Evolutionary conservation across 2,329 filamentous ascomycete species (phyloP).

Genomic region (Apiospora pterosperma): DNA sequence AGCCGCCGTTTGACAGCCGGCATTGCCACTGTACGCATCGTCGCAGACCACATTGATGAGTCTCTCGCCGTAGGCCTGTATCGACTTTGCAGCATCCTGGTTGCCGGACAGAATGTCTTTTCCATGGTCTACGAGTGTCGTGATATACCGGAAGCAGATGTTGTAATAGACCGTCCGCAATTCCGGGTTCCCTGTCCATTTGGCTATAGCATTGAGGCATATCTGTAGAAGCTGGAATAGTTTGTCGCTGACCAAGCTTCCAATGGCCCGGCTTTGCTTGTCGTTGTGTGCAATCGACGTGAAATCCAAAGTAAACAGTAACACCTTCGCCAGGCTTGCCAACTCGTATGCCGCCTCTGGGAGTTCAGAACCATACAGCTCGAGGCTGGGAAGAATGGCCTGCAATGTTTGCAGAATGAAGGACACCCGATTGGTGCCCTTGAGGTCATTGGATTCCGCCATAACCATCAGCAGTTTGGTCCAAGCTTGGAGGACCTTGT

Average conservation of each 20-base stretch:
- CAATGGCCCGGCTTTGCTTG: conserved; percentile 43
- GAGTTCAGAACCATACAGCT: conserved; percentile 68
- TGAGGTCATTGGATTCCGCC: conserved; percentile 77
- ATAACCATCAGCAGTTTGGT: conserved; percentile 80
- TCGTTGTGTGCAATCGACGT: conserved; percentile 35
- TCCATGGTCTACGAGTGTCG: conserved; percentile 59
- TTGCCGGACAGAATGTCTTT: conserved; percentile 44
- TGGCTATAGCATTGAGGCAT: conserved; percentile 74
- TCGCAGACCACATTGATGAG: conserved; percentile 87
- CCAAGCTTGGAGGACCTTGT: conserved; percentile 77
- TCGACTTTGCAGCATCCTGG: conserved; percentile 67
- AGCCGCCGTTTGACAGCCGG: conserved; percentile 78
- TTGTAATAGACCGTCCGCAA: conserved; percentile 86
- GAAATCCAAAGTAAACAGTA: conserved; percentile 70
- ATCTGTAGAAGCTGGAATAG: conserved; percentile 89
- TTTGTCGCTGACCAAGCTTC: conserved; percentile 81
- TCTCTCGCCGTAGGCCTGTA: conserved; percentile 66
- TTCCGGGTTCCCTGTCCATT: conserved; percentile 65
- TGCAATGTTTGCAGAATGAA: conserved; percentile 87
- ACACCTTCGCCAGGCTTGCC: conserved; percentile 68
- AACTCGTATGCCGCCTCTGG: conserved; percentile 70
- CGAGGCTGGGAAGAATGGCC: conserved; percentile 82
- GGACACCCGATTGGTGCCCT: conserved; percentile 64
- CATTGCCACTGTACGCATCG: conserved; percentile 83
- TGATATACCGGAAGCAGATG: conserved; percentile 84